Evolutionary conservation across 768 basidiomycete genomes (phyloP).

Genomic region (Mycena olivaceomarginata): DNA sequence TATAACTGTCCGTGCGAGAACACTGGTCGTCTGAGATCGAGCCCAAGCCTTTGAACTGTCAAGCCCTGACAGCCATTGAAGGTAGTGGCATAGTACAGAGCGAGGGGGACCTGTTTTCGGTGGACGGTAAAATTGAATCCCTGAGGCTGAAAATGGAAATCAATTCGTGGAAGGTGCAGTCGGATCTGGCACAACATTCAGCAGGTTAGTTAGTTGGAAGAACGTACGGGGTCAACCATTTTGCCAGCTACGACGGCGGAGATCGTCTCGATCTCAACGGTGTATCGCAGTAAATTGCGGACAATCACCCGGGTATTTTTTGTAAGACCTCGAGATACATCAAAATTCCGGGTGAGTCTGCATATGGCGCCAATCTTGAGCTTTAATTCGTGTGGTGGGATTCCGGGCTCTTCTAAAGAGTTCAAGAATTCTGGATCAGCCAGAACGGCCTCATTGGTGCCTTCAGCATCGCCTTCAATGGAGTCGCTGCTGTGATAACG

Average conservation of each 20-base stretch:
- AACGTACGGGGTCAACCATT: neutral
- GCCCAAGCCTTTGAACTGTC: neutral
- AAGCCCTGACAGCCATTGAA: neutral
- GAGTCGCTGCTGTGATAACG: no score
- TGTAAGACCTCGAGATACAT: neutral
- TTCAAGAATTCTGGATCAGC: no score
- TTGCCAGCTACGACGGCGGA: neutral
- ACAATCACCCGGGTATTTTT: no score
- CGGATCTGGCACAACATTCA: no score
- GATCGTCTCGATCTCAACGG: neutral
- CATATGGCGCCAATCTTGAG: neutral
- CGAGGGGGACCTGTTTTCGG: neutral
- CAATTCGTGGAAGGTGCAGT: no score
- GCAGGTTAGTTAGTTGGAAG: no score
- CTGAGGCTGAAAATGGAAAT: no score
- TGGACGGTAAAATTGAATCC: neutral
- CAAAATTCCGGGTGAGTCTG: neutral
- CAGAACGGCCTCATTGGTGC: no score
- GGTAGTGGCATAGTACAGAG: neutral
- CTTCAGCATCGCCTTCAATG: no score
- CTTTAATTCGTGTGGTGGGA: no score
- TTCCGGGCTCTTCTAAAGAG: no score
- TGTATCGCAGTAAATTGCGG: no score
- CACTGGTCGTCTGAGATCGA: neutral
- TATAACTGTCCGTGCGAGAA: neutral